phyloP scores from a whole-genome alignment of 495 filamentous ascomycete genomes.

The Aspergillus sclerotiicarbonarius region DNA sequence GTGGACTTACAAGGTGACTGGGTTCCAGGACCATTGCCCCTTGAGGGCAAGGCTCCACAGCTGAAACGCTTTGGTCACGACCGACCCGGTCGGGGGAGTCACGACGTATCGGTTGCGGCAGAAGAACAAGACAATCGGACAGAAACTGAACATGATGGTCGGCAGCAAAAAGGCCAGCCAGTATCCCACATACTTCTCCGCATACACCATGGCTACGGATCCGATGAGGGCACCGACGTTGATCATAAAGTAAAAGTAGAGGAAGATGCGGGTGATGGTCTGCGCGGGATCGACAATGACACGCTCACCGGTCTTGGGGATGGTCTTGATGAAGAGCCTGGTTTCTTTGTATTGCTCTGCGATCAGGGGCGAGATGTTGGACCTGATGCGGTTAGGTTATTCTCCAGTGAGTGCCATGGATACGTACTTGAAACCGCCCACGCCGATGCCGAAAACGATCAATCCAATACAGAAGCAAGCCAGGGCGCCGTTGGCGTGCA shows the following conservation, averaged over 20 bases:
- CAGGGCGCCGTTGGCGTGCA: slow-evolving; percentile 46
- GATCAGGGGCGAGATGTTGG: slow-evolving; percentile 63
- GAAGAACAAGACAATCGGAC: slow-evolving; percentile 57
- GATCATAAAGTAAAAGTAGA: slow-evolving; percentile 51
- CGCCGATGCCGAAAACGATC: slow-evolving; percentile 49
- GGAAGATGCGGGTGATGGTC: slow-evolving; percentile 46
- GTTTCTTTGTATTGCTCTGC: slow-evolving; percentile 47
- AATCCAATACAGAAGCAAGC: slow-evolving; percentile 61
- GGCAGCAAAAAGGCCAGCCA: slow-evolving; percentile 67
- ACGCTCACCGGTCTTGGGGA: slow-evolving; percentile 52
- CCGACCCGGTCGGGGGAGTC: slow-evolving; percentile 61
- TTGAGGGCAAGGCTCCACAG: slow-evolving; percentile 56
- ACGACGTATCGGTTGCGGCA: slow-evolving; percentile 59
- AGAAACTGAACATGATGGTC: slow-evolving; percentile 56
- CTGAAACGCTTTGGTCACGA: slow-evolving; percentile 55
- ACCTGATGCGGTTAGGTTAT: slow-evolving; percentile 28
- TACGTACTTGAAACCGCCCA: slow-evolving; percentile 53
- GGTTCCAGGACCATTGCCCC: slow-evolving; percentile 59
- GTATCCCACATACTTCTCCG: slow-evolving; percentile 74
- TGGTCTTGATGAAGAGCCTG: slow-evolving; percentile 37
- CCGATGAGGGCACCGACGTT: slow-evolving; percentile 53
- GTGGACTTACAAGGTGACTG: slow-evolving; percentile 34
- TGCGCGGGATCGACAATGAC: slow-evolving; percentile 66
- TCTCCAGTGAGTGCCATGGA: neutral
- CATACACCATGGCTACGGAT: slow-evolving; percentile 58